Evolutionary conservation across 2,329 filamentous ascomycete species (phyloP).

Genomic region (Davidsoniella eucalypti): DNA sequence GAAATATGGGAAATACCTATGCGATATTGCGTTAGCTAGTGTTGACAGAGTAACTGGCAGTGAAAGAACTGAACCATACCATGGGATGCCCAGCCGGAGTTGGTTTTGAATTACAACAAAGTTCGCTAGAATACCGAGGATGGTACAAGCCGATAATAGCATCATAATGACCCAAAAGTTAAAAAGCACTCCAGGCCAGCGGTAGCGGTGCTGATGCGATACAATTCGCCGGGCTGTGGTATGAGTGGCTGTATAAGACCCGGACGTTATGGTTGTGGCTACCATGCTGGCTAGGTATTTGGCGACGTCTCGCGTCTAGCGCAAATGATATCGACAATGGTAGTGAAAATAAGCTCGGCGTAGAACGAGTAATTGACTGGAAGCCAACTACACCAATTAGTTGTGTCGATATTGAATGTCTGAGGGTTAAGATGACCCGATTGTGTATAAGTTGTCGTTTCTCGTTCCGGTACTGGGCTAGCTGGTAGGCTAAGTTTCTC

Average conservation of each 20-base stretch:
- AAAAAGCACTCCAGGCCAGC: slow-evolving; percentile 51
- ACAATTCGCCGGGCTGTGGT: slow-evolving; percentile 16
- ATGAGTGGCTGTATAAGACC: slow-evolving; percentile 3
- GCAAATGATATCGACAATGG: too few relatives aligned
- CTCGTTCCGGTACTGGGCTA: too few relatives aligned
- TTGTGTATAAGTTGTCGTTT: too few relatives aligned
- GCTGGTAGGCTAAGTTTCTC: too few relatives aligned
- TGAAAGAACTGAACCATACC: slow-evolving; percentile 26
- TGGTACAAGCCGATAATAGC: slow-evolving; percentile 39
- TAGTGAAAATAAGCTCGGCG: too few relatives aligned
- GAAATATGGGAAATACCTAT: slow-evolving; percentile 52
- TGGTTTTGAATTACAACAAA: slow-evolving; percentile 44
- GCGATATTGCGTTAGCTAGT: neutral
- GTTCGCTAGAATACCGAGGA: slow-evolving; percentile 43
- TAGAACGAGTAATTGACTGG: too few relatives aligned
- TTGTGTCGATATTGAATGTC: too few relatives aligned
- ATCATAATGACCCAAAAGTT: slow-evolving; percentile 53
- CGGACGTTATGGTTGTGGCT: slow-evolving; percentile 4
- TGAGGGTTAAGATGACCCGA: too few relatives aligned
- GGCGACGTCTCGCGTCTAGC: too few relatives aligned
- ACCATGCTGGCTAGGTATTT: neutral
- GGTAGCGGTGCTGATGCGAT: slow-evolving; percentile 40
- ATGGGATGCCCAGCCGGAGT: slow-evolving; percentile 38
- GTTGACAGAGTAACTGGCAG: neutral
- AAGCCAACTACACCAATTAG: too few relatives aligned